A percentile compares a stretch with the other conserved stretches of the same genome.
These are phyloP conservation scores for Volvox reticuliferus DNA, from an alignment of 139 green algal genomes.

Conservation along the genomic window DNA sequence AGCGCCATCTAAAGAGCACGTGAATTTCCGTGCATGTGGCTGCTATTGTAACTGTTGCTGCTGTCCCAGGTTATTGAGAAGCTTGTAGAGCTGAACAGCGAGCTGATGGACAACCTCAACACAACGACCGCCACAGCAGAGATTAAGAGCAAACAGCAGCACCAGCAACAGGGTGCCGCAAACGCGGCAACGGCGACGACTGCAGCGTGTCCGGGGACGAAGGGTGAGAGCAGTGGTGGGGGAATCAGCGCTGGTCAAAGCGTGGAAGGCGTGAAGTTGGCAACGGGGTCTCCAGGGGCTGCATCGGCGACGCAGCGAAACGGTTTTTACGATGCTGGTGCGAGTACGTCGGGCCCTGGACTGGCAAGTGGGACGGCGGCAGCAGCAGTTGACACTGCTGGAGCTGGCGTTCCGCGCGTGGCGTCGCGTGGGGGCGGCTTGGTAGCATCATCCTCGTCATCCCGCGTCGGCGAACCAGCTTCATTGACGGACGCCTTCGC, in stretches of 20 bases:
- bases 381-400: background rate
- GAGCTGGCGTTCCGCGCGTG: background rate
- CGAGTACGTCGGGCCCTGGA: background rate
- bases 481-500: constrained; percentile 41
- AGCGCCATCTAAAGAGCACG: no score
- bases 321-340: background rate
- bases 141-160: background rate
- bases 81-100: constrained; percentile 55
- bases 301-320: background rate
- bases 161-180: background rate
- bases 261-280: background rate
- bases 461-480: background rate
- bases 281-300: background rate
- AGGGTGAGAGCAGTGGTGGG: no score
- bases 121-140: background rate
- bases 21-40: no score
- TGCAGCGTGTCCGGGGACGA: background rate
- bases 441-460: background rate
- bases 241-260: no score
- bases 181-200: background rate
- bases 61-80: constrained; percentile 46
- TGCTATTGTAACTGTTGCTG: no score
- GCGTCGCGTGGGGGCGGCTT: background rate
- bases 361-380: background rate
- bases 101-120: constrained; percentile 54